Base-by-base conservation (phyloP, 768 basidiomycete species). In the Boletales sp. region DNA sequence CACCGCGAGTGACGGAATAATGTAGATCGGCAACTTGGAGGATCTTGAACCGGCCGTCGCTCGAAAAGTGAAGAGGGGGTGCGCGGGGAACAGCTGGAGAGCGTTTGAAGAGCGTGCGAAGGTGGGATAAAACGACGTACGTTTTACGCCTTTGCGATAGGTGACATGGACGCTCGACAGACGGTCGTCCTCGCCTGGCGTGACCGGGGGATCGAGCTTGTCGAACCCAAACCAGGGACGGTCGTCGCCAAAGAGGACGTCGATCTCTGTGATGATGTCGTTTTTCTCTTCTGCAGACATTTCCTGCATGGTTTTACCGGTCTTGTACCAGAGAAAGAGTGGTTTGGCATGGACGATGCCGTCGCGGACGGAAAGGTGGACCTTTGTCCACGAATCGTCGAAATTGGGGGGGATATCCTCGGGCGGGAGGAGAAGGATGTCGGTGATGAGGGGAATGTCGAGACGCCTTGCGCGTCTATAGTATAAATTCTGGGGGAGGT, bases 11-110 rank as follows among this genome's bases (percentile, higher is more conserved):
- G 44, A 94, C 90, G 0, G 89, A 90, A 69, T 82, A 98, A 66
- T 99, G 95, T 28, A 99, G 75, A 66, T 99, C 95, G 6, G 95
- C 95, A 31, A 97, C 78, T 71, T 93, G 88, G 39, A 94, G 72
- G 51, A 95, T 82, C 66, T 86, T 94, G 80, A 94, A 94, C 43
- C 80, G 86, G 5, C 95, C 95, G 21, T 86, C 78, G 25, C 68
- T 74, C 19, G 84, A 83, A 72, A 99, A 96, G 56, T 90, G 90
- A 2, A 92, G 79, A 1, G 87, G 86, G 2, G 82, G 83, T 2
- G 90, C 85, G 17, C 73, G 78, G 2, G 91, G 89, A 4, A 84
- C 76, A 17, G 71, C 87, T 90, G 50, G 7, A 17, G 8, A 19
- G 9, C 0, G 17, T 18, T 4, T 19, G 15, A 12, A 18, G 15